A percentile compares a stretch with the other conserved stretches of the same genome.
These are phyloP conservation scores for Mrakia gelida DNA, from an alignment of 768 basidiomycete genomes.

Conservation along the genomic window DNA sequence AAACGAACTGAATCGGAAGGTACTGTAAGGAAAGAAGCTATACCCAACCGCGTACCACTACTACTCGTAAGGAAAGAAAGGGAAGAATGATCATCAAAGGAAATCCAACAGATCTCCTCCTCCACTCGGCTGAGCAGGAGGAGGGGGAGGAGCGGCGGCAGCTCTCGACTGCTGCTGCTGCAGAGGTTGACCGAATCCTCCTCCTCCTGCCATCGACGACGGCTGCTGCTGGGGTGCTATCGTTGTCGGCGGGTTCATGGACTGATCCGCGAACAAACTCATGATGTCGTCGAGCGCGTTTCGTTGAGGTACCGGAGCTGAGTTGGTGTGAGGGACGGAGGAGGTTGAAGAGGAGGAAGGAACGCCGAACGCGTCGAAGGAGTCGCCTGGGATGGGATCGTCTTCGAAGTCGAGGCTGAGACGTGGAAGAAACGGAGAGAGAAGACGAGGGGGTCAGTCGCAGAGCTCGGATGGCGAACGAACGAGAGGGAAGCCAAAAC, in stretches of 20 bases:
- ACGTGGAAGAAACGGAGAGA: not conserved
- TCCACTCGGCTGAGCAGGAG: not conserved
- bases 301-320: constrained; percentile 7
- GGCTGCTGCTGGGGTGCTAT: not conserved
- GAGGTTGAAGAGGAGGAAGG: not conserved
- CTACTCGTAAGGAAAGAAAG: not conserved
- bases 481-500: not conserved
- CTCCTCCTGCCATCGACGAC: not conserved
- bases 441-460: not conserved
- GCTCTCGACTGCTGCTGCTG: not conserved
- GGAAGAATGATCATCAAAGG: not conserved
- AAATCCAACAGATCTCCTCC: constrained; percentile 13
- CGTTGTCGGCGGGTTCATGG: constrained; percentile 10
- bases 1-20: no score
- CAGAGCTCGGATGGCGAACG: not conserved
- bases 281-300: constrained; percentile 33
- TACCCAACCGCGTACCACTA: no score
- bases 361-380: constrained; percentile 15
- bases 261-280: constrained; percentile 23
- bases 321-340: constrained; percentile 1
- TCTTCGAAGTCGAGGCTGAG: constrained; percentile 32
- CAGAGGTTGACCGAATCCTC: not conserved
- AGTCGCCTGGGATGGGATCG: constrained; percentile 21
- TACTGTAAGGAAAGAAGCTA: no score
- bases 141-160: not conserved